Percentiles rank a stretch among this genome's conserved stretches.
Evolutionary conservation across 1,139 yeast species (phyloP).

Genomic region (Blastobotrys aristatus): DNA sequence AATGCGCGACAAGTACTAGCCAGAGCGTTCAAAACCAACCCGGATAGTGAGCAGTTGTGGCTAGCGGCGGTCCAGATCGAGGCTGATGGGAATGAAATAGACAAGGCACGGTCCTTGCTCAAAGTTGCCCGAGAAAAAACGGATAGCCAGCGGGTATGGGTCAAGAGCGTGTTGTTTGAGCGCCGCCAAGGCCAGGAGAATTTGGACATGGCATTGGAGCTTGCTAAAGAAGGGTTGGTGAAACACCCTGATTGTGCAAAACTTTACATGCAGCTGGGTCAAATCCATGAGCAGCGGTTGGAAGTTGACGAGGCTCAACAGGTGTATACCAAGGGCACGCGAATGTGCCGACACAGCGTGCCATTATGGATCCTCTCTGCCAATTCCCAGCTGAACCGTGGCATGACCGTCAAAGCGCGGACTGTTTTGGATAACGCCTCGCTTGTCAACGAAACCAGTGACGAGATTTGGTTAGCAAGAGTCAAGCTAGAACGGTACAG

Average conservation of each 20-base stretch:
- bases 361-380: slow-evolving; percentile 58
- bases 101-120: slow-evolving; percentile 43
- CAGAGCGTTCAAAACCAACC: slow-evolving; percentile 42
- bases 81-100: slow-evolving; percentile 37
- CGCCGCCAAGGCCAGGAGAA: slow-evolving; percentile 36
- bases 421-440: slow-evolving; percentile 69
- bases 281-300: slow-evolving; percentile 40
- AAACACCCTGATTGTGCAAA: slow-evolving; percentile 46
- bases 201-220: slow-evolving; percentile 36
- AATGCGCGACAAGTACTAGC: slow-evolving; percentile 52
- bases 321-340: slow-evolving; percentile 46
- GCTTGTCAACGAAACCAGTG: slow-evolving; percentile 43
- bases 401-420: slow-evolving; percentile 57
- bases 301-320: slow-evolving; percentile 44
- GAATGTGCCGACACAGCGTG: slow-evolving; percentile 41
- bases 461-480: slow-evolving; percentile 53
- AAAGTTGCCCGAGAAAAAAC: slow-evolving; percentile 38
- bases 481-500: slow-evolving; percentile 49
- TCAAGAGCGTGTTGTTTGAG: slow-evolving; percentile 55
- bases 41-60: slow-evolving; percentile 56
- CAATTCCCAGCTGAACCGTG: slow-evolving; percentile 41
- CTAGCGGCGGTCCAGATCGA: slow-evolving; percentile 67
- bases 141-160: slow-evolving; percentile 49
- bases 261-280: slow-evolving; percentile 56
- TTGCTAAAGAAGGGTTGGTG: slow-evolving; percentile 44